phyloP scores from a whole-genome alignment of 164 flowering plant species.

The Brasenia schreberi region DNA sequence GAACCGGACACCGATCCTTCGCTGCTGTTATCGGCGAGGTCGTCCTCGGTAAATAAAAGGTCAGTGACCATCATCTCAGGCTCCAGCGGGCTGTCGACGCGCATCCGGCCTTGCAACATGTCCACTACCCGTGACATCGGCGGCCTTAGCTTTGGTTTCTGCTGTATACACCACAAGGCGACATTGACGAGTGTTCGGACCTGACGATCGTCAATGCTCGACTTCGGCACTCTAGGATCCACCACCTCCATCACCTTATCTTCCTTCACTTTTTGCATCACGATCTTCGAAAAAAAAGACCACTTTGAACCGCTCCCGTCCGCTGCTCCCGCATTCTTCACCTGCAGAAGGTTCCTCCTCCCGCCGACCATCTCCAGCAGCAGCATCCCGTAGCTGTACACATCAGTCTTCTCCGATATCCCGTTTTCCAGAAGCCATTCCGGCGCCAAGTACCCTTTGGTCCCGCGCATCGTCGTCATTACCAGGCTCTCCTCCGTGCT shows the following conservation, averaged over 20 bases:
- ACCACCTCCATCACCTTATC: constrained; percentile 68
- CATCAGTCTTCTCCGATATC: constrained; percentile 63
- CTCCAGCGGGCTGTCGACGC: constrained; percentile 55
- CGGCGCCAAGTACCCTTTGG: constrained; percentile 83
- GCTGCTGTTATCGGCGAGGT: constrained; percentile 2
- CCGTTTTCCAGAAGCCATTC: constrained; percentile 81
- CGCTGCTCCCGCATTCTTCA: constrained; percentile 12
- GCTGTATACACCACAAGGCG: constrained; percentile 88
- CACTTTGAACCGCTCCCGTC: constrained; percentile 25
- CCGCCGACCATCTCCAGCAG: constrained; percentile 81
- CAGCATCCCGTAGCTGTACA: constrained; percentile 89
- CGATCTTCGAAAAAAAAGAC: constrained; percentile 63
- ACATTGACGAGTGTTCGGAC: constrained; percentile 37
- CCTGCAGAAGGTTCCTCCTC: constrained; percentile 33
- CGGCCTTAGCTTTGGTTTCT: constrained; percentile 54
- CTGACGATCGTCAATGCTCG: constrained; percentile 39
- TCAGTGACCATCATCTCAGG: constrained; percentile 58
- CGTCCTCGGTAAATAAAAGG: constrained; percentile 31
- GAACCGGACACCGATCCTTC: too few relatives aligned
- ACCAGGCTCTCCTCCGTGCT: constrained; percentile 64
- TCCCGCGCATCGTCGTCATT: constrained; percentile 56
- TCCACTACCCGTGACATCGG: constrained; percentile 61
- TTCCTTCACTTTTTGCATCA: constrained; percentile 42
- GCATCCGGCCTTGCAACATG: constrained; percentile 59
- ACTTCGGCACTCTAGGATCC: constrained; percentile 33